phyloP scores from a whole-genome alignment of 1,284 basidiomycete genomes.

The Hemileia vastatrix region DNA sequence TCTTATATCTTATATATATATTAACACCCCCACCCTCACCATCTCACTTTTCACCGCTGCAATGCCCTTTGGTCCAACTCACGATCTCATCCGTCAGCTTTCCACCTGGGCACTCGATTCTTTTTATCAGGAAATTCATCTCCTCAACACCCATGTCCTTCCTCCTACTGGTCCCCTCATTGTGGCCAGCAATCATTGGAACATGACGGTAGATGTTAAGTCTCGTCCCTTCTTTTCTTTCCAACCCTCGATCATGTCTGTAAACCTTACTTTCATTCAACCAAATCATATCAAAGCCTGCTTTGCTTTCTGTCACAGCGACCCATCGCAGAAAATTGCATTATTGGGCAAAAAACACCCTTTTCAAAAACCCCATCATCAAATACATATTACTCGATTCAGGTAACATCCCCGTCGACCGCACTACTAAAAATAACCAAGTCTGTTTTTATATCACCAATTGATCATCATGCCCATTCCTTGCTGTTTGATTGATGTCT shows the following conservation, averaged over 20 bases:
- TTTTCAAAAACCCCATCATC: slow-evolving; percentile 21
- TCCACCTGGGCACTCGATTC: slow-evolving; percentile 8
- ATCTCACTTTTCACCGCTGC: too few relatives aligned
- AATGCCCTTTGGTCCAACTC: slow-evolving; percentile 22
- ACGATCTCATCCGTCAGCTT: slow-evolving; percentile 15
- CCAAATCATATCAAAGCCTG: slow-evolving; percentile 1
- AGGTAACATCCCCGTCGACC: slow-evolving; percentile 21
- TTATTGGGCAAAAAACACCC: slow-evolving; percentile 21
- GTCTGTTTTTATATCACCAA: not conserved
- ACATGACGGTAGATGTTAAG: slow-evolving; percentile 18
- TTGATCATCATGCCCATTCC: not conserved
- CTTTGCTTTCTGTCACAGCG: slow-evolving; percentile 10
- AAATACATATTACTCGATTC: slow-evolving; percentile 15
- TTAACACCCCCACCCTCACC: too few relatives aligned
- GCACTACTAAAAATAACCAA: slow-evolving; percentile 18
- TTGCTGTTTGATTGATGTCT: not conserved
- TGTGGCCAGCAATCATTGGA: slow-evolving; percentile 21
- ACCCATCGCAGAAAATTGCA: slow-evolving; percentile 15
- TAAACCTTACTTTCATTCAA: not conserved
- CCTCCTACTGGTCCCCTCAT: slow-evolving; percentile 6
- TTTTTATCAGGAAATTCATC: slow-evolving; percentile 3
- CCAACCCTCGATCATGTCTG: too few relatives aligned
- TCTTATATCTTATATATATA: too few relatives aligned
- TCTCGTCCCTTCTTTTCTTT: not conserved
- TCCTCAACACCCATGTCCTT: slow-evolving; percentile 3